These are phyloP conservation scores for Cucurbita ficifolia DNA, from an alignment of 306 rosid species.

Conservation along the genomic window DNA sequence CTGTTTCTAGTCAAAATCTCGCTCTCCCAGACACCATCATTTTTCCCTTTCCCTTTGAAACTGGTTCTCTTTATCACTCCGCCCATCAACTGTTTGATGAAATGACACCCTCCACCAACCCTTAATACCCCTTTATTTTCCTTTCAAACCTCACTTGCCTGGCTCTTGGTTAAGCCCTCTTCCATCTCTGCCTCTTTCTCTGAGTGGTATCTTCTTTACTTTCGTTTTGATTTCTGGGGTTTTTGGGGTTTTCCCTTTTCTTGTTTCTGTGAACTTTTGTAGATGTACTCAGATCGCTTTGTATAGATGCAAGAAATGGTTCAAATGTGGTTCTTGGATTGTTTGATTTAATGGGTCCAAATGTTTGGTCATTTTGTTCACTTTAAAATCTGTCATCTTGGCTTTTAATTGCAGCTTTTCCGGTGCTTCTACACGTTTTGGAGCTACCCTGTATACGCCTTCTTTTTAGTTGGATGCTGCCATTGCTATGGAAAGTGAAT, in stretches of 20 bases:
- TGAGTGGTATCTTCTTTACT: not conserved
- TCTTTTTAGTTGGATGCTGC: not conserved
- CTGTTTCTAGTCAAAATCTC: conserved; percentile 5
- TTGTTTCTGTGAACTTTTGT: not conserved
- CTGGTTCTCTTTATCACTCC: not conserved
- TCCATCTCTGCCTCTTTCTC: not conserved
- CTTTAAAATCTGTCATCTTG: not conserved
- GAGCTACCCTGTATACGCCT: no score
- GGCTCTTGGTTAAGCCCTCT: not conserved
- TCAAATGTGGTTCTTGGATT: not conserved
- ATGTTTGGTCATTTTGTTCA: not conserved
- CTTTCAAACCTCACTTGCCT: not conserved
- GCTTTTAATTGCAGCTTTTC: not conserved
- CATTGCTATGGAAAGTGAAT: not conserved
- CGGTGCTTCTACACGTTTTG: no score
- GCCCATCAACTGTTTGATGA: not conserved
- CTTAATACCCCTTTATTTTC: not conserved
- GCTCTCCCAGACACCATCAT: not conserved
- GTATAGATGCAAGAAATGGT: no score
- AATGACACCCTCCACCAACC: not conserved
- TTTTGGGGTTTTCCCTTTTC: not conserved
- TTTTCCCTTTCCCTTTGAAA: not conserved
- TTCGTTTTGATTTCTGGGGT: not conserved
- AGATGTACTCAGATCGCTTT: not conserved
- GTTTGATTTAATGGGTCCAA: not conserved